Evolutionary conservation across 169 alveolate species (phyloP).

Genomic region (Eimeria brunetti): DNA sequence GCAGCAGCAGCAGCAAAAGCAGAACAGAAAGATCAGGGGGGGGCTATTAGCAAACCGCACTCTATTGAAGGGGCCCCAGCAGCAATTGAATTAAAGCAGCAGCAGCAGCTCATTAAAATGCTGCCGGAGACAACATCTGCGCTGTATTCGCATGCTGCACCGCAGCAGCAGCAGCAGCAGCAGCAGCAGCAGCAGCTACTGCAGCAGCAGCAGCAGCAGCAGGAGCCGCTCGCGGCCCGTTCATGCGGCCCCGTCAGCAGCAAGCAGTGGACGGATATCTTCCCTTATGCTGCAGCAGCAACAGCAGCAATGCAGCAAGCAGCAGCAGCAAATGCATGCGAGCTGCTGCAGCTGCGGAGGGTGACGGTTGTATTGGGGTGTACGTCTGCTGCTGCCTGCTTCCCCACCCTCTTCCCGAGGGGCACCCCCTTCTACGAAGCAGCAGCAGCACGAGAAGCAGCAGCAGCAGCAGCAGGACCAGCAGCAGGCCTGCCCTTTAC

Average conservation of each 20-base stretch:
- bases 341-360: constrained; percentile 62
- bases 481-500: constrained; percentile 45
- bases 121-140: too few species aligned
- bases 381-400: constrained; percentile 52
- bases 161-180: neutral
- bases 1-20: constrained; percentile 18
- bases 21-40: too few species aligned
- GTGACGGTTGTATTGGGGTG: constrained; percentile 52
- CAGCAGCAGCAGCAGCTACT: constrained; percentile 59
- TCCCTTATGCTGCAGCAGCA: constrained; percentile 35
- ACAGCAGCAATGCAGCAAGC: constrained; percentile 1
- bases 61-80: too few species aligned
- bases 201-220: constrained; percentile 31
- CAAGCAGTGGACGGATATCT: neutral
- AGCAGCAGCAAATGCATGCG: constrained; percentile 37
- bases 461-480: neutral
- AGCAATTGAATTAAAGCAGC: too few species aligned
- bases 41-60: too few species aligned
- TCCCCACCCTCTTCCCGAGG: constrained; percentile 53
- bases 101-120: too few species aligned
- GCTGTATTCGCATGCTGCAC: too few species aligned
- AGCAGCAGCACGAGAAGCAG: too few species aligned
- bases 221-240: neutral
- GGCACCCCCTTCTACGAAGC: constrained; percentile 48
- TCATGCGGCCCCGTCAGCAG: neutral